Conservation (phyloP, 306 rosid genomes). For the Quercus alba region DNA sequence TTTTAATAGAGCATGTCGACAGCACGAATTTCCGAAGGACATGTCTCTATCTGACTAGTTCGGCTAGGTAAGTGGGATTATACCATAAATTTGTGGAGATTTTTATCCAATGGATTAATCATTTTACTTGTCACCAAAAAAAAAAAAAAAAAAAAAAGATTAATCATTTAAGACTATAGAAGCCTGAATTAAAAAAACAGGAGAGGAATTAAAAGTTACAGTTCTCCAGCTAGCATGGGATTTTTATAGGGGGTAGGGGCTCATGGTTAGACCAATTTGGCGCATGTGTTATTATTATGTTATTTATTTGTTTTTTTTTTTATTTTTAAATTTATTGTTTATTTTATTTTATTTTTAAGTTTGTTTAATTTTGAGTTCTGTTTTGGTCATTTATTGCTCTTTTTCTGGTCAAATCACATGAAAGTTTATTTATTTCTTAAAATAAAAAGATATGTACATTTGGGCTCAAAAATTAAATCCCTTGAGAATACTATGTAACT, state of each 20-base stretch:
- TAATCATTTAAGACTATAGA: neutral
- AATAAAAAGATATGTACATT: neutral
- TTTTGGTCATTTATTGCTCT: neutral
- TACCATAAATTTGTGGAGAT: constrained; percentile 2
- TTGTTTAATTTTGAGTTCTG: too few species aligned
- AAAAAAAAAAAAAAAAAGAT: too few species aligned
- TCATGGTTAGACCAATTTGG: neutral
- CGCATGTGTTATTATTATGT: neutral
- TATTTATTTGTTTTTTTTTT: too few species aligned
- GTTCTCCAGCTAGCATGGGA: neutral
- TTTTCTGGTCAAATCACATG: neutral
- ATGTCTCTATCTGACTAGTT: constrained; percentile 91
- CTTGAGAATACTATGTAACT: too few species aligned
- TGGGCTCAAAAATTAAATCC: neutral
- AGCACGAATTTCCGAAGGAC: constrained; percentile 88
- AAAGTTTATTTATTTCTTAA: neutral
- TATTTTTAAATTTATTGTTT: too few species aligned
- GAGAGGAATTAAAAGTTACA: neutral
- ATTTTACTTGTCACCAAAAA: too few species aligned
- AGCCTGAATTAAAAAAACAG: neutral
- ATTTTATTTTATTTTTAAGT: too few species aligned
- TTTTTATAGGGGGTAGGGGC: too few species aligned
- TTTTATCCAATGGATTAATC: neutral
- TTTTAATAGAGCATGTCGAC: constrained; percentile 80
- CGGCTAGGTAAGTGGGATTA: constrained; percentile 64